Conservation (phyloP, 306 rosid genomes). For the Rosa persica region DNA sequence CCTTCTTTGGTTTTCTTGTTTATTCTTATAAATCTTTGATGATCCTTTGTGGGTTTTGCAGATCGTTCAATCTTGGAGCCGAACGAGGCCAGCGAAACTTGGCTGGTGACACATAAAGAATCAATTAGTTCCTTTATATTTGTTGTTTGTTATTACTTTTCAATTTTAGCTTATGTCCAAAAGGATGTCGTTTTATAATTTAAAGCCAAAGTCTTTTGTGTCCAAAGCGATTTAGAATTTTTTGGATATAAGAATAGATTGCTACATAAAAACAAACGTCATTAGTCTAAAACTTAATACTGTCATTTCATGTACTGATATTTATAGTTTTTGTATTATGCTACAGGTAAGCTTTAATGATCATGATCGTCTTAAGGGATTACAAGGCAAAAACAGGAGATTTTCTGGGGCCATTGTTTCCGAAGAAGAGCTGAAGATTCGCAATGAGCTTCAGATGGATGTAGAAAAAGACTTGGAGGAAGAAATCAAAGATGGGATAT, state of each 20-base stretch:
- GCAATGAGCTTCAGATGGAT: conserved; percentile 55
- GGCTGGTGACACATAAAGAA: conserved; percentile 20
- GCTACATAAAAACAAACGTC: background rate
- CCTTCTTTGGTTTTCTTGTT: background rate
- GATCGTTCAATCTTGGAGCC: background rate
- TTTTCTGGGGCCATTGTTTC: conserved; percentile 24
- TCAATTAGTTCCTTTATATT: background rate
- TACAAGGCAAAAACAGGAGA: conserved; percentile 7
- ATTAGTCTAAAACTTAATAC: background rate
- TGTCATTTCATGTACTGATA: background rate
- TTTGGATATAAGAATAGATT: background rate
- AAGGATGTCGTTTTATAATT: background rate
- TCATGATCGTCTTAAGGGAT: background rate
- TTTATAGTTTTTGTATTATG: background rate
- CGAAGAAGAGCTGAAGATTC: conserved; percentile 55
- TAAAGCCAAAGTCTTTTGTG: background rate
- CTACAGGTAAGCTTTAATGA: conserved; percentile 14
- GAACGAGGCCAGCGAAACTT: background rate
- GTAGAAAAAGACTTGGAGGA: conserved; percentile 68
- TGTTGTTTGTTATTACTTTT: background rate
- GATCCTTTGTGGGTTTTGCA: background rate
- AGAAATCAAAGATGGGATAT: conserved; percentile 61
- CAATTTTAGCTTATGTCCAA: background rate
- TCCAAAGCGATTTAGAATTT: background rate
- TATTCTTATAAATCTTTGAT: background rate